phyloP scores from a whole-genome alignment of 768 basidiomycete genomes.

The Lentinula sp. region DNA sequence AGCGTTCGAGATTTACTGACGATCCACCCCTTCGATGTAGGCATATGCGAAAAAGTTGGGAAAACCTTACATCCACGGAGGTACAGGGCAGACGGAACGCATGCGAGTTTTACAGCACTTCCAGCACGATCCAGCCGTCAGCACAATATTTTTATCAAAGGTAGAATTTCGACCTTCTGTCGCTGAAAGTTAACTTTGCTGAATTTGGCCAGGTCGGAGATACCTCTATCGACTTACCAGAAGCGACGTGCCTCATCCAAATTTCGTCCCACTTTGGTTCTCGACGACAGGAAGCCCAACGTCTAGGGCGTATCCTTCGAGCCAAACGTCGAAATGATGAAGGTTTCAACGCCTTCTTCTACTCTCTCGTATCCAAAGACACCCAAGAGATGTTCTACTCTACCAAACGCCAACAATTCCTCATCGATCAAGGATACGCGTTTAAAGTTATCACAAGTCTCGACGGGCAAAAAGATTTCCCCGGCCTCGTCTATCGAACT shows the following conservation, averaged over 20 bases:
- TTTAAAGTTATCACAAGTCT: slow-evolving; percentile 99
- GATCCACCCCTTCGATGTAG: slow-evolving; percentile 28
- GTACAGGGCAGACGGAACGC: slow-evolving; percentile 89
- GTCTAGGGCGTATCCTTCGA: slow-evolving; percentile 91
- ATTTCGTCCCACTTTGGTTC: slow-evolving; percentile 99
- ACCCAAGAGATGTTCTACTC: slow-evolving; percentile 99
- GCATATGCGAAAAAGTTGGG: slow-evolving; percentile 90
- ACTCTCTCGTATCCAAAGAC: slow-evolving; percentile 97
- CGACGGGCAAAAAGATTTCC: slow-evolving; percentile 81
- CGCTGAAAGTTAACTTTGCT: background rate
- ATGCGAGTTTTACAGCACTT: slow-evolving; percentile 94
- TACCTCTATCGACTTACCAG: slow-evolving; percentile 97
- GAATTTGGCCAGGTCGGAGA: slow-evolving; percentile 71
- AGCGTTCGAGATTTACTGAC: background rate
- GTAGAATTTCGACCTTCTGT: slow-evolving; percentile 27
- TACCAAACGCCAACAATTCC: slow-evolving; percentile 96
- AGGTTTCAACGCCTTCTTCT: slow-evolving; percentile 99
- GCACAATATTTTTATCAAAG: slow-evolving; percentile 98
- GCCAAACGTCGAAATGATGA: slow-evolving; percentile 98
- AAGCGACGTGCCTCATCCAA: slow-evolving; percentile 98
- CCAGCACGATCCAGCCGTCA: slow-evolving; percentile 91
- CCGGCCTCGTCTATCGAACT: slow-evolving; percentile 88
- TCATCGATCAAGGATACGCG: slow-evolving; percentile 98
- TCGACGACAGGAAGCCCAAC: slow-evolving; percentile 94
- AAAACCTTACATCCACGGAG: slow-evolving; percentile 95